These are phyloP conservation scores for Brassica carinata DNA, from an alignment of 345 rosid species.

Conservation along the genomic window DNA sequence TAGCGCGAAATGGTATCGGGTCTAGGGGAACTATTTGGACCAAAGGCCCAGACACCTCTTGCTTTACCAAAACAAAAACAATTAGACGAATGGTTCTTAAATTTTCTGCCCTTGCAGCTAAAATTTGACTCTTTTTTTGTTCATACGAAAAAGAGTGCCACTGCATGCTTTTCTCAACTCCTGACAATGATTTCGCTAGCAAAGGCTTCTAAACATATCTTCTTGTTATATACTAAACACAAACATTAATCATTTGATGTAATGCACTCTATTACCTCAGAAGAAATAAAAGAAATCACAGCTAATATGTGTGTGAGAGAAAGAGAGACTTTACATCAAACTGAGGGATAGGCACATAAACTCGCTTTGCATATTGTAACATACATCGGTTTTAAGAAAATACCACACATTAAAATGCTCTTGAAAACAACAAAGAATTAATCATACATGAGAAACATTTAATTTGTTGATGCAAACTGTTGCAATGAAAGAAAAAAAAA, in stretches of 20 bases:
- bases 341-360: no score
- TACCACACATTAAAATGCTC: background rate
- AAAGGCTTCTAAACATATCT: background rate
- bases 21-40: no score
- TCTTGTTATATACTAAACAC: background rate
- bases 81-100: background rate
- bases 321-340: background rate
- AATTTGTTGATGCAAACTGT: conserved; percentile 1
- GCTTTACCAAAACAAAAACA: no score
- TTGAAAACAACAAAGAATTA: background rate
- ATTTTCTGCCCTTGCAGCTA: background rate
- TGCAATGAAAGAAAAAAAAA: background rate
- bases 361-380: background rate
- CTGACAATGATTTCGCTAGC: conserved; percentile 68
- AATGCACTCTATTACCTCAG: conserved; percentile 57
- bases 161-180: conserved; percentile 87
- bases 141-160: conserved; percentile 81
- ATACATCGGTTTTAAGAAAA: background rate
- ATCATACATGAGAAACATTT: background rate
- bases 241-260: conserved; percentile 19
- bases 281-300: conserved; percentile 53
- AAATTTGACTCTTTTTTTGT: background rate
- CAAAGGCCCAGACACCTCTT: no score
- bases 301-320: conserved; percentile 30
- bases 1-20: no score